Evolutionary conservation across 106 monocot species (phyloP), one percentile per base, ranked within the genome.

Genomic region (Acorus gramineus): DNA sequence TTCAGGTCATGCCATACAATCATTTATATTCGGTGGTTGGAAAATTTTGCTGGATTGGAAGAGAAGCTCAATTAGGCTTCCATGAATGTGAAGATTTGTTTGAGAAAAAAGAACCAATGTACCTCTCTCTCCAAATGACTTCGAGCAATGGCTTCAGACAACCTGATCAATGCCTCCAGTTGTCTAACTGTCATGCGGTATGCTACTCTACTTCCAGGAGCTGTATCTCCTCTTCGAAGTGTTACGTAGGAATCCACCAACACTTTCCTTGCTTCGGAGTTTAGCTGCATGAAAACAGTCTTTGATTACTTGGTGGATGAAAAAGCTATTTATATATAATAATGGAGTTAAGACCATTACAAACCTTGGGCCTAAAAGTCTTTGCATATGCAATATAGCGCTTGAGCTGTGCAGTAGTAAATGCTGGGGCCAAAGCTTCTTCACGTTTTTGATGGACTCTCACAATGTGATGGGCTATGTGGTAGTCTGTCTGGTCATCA

Each of bases 121-220:
- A 98, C 96, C 69, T 73, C 62, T 78, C 70, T 79, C 49, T 98
- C 91, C 68, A 91, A 63, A 59, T 98, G 88, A 73, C 76, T 79
- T 73, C 96, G 71, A 61, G 91, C 87, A 81, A 92, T 87, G 55
- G 96, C 87, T 83, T 98, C 96, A 63, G 96, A 98, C 9, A 98
- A 67, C 73, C 96, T 76, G 66, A 98, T 81, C 72, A 98, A 73
- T 57, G 96, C 96, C 62, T 98, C 96, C 3, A 98, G 81, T 61
- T 91, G 96, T 70, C 91, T 85, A 56, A 98, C 96, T 43, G 96
- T 98, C 96, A 98, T 98, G 67, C 96, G 68, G 53, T 91, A 98
- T 46, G 96, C 87, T 71, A 98, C 96, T 83, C 83, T 88, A n/a
- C 91, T 98, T 71, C 96, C 96, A 69, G 91, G 96, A 68, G 85